Evolutionary conservation across 2,329 filamentous ascomycete species (phyloP).

Genomic region (Fusarium nanum): DNA sequence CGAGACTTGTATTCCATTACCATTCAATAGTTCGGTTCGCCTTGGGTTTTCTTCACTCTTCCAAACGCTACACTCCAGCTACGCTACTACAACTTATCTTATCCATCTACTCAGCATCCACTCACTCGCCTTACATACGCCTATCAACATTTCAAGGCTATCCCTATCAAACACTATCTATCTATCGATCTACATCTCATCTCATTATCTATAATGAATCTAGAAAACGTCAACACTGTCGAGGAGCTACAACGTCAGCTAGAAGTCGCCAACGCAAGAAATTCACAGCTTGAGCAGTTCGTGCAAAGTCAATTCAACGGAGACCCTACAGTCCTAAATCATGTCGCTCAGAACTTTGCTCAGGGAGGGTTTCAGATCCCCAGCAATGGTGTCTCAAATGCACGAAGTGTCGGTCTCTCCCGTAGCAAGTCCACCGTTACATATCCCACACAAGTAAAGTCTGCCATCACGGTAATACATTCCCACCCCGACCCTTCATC

Average conservation of each 20-base stretch:
- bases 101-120: slow-evolving; percentile 8
- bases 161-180: slow-evolving; percentile 3
- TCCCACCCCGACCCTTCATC: slow-evolving; percentile 2
- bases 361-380: slow-evolving; percentile 32
- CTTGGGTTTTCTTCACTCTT: slow-evolving; percentile 18
- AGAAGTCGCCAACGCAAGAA: slow-evolving; percentile 36
- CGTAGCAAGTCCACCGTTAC: slow-evolving; percentile 48
- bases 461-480: slow-evolving; percentile 39
- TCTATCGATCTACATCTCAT: background rate
- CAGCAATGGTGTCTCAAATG: slow-evolving; percentile 36
- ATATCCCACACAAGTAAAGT: slow-evolving; percentile 43
- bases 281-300: slow-evolving; percentile 41
- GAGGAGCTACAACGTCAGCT: slow-evolving; percentile 47
- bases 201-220: slow-evolving; percentile 38
- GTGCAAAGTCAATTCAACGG: slow-evolving; percentile 37
- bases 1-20: slow-evolving; percentile 18
- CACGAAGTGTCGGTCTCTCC: slow-evolving; percentile 41
- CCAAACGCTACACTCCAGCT: slow-evolving; percentile 5
- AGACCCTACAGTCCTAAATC: slow-evolving; percentile 36
- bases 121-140: slow-evolving; percentile 29
- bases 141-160: slow-evolving; percentile 25
- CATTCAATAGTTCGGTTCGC: slow-evolving; percentile 26
- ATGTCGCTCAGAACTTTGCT: slow-evolving; percentile 32
- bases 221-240: slow-evolving; percentile 38
- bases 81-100: slow-evolving; percentile 5